Base-by-base conservation (phyloP, 1,139 yeast genomes). In the Kurtzmaniella quercitrusa region DNA sequence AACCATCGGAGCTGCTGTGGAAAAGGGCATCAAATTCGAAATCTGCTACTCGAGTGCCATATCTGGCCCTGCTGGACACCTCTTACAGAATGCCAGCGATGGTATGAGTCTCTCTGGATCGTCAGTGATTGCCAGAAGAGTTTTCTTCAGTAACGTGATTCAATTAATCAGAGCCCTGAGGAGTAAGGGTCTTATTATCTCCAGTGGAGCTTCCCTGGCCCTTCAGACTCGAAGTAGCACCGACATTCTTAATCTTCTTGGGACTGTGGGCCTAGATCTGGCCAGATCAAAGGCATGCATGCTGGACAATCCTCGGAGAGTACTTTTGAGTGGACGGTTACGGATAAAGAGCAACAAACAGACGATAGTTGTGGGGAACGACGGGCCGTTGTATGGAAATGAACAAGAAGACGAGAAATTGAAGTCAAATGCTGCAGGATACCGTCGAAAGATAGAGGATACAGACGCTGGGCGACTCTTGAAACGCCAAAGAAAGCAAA, bases 141-240 rank as follows among this genome's bases (percentile, higher is more conserved):
- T 79, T 44, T 79, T 85, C 53, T 81, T 91, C 41, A 73, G 82
- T 41, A 91, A 89, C 56, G 79, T 83, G 1, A 73, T 87, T 42
- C 84, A 86, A 55, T 73, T 93, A 16, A 75, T 90, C n/a, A 68
- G 98, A 50, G 89, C 96, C 3, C 77, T 95, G 1, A 72, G 98
- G 51, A 77, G 82, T 25, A 75, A 89, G 40, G 98, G 97, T 0
- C 60, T 93, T 18, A 72, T 93, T 3, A 71, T 90, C 5, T 79
- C 93, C 16, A 81, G 94, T 56, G 97, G 96, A 2, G 86, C 95
- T 1, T 54, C 60, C 2, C 63, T 68, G 25, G 75, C 91, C 0
- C 61, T 79, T 31, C 82, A 80, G 41, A 65, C 82, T 23, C 68
- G 98, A 46, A 79, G 81, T 33, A 77, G 81, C 37, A 72, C 77